Base-by-base conservation (phyloP, 2,329 filamentous ascomycete species). In the Stenocarpella maydis region DNA sequence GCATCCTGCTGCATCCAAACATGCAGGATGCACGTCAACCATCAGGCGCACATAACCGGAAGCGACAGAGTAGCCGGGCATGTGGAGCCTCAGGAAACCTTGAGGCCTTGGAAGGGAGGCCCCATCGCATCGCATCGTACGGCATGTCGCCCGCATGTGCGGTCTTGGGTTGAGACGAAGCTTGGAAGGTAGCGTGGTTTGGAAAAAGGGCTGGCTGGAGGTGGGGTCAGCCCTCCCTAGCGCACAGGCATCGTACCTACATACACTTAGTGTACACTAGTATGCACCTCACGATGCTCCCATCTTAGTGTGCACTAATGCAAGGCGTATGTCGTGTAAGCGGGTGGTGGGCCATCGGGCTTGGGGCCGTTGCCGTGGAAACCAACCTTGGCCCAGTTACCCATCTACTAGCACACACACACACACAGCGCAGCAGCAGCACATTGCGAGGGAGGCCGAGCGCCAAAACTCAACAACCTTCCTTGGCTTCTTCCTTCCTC, bases 21-120 rank as follows among this genome's bases (percentile, higher is more conserved):
- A 63, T 63, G 58, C 58, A 47, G n/a, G 8, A 63, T 63, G 58
- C 58, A 63, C 58, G 58, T 63, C 58, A 63, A 49, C 31, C 47
- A 49, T 37, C 43, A 63, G 58, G 28, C 41, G 58, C 58, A 63
- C 58, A 43, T 63, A 41, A 63, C 37, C 31, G 49, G 31, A 34
- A 34, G 31, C 31, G 31, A n/a, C 31, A 47, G 41, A 26, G 28
- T 24, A 21, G 17, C 41, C 26, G 58, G 41, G 58, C 19, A 9
- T 34, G 58, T 47, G 58, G 58, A 63, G 58, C 28, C 58, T 63
- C 58, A 3, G 8, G 28, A 63, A 63, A 63, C 28, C 58, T 49
- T 60, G 39, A 34, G 55, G 55, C 26, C 55, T 24, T 45, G 49
- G 58, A 43, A 49, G 41, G 19, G 41, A 47, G 26, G 55, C 26